These are phyloP conservation scores for Yamadazyma diospyri DNA, from an alignment of 1,139 yeast genomes.

Conservation along the genomic window DNA sequence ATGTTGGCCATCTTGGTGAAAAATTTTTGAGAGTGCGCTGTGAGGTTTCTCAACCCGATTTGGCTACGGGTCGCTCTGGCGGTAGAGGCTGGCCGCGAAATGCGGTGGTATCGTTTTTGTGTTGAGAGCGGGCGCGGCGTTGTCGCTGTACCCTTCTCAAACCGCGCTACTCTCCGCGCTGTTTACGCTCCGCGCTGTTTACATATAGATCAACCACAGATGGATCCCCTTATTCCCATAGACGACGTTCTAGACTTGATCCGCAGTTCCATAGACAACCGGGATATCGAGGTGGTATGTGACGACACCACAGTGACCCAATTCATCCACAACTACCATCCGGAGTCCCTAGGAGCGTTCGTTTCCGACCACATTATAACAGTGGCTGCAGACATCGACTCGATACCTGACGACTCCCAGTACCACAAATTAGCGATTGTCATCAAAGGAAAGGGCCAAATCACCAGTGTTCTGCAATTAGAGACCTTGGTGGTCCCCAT, in stretches of 20 bases:
- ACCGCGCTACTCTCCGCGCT: no score
- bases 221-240: conserved; percentile 6
- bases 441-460: conserved; percentile 13
- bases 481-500: conserved; percentile 12
- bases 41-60: no score
- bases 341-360: conserved; percentile 9
- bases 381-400: conserved; percentile 7
- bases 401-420: conserved; percentile 1
- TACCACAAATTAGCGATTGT: conserved; percentile 6
- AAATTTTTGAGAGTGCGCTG: conserved; percentile 8
- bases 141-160: no score
- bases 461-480: conserved; percentile 6
- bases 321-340: conserved; percentile 7
- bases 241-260: conserved; percentile 9
- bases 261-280: conserved; percentile 3
- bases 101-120: no score
- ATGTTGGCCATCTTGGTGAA: conserved; percentile 11
- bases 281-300: conserved; percentile 3
- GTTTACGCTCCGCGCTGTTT: no score
- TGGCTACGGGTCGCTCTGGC: no score
- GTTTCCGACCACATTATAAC: conserved; percentile 1
- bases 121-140: no score
- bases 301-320: conserved; percentile 4
- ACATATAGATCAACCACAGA: no score
- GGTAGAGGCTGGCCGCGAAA: no score